Conservation (phyloP, 129 eudicot genomes). For the Apium graveolens region DNA sequence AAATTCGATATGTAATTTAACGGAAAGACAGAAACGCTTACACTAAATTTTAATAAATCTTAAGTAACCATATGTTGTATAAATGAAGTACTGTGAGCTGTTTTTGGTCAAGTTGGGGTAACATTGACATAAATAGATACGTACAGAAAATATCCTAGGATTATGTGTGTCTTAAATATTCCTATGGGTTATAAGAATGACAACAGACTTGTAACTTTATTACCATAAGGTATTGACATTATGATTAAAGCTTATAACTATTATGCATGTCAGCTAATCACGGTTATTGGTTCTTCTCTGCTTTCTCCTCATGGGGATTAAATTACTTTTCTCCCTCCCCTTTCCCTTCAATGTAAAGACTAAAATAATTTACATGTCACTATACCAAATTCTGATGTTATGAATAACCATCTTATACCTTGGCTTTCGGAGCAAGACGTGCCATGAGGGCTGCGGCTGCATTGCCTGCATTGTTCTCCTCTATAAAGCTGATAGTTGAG, state of each 20-base stretch:
- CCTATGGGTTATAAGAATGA: not conserved
- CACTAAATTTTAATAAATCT: not conserved
- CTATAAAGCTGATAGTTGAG: constrained; percentile 96
- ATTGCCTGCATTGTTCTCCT: constrained; percentile 98
- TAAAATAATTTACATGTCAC: not conserved
- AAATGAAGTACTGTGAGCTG: not conserved
- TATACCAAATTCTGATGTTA: not conserved
- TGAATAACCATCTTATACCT: constrained; percentile 35
- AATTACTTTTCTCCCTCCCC: not conserved
- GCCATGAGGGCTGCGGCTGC: constrained; percentile 99
- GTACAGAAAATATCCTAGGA: not conserved
- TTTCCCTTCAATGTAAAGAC: not conserved
- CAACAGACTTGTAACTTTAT: not conserved
- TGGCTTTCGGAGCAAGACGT: constrained; percentile 94
- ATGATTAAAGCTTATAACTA: not conserved
- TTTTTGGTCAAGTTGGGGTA: not conserved
- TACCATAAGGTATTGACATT: not conserved
- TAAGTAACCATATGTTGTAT: not conserved
- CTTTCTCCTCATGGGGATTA: not conserved
- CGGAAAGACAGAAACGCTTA: not conserved
- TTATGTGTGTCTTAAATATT: not conserved
- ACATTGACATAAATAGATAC: not conserved
- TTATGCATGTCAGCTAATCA: not conserved
- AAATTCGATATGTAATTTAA: not conserved
- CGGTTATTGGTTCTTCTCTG: not conserved